A percentile compares a stretch with the other conserved stretches of the same genome.
These are phyloP conservation scores for Hypoxylon sp. DNA, from an alignment of 2,329 filamentous ascomycete species.

Conservation along the genomic window DNA sequence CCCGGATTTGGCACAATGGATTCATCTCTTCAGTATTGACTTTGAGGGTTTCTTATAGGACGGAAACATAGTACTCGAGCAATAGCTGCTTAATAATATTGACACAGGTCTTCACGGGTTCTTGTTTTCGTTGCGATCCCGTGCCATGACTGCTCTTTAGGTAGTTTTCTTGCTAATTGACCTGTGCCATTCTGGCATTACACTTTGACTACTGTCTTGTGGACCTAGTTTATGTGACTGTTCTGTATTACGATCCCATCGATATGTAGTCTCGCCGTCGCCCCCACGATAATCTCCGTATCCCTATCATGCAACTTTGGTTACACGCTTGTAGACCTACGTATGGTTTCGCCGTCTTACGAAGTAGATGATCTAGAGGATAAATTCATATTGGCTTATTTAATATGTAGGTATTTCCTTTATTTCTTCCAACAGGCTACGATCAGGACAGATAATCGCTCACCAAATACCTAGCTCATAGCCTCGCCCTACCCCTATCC, in stretches of 20 bases:
- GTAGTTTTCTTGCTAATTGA: neutral
- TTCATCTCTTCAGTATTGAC: conserved; percentile 30
- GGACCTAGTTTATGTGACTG: neutral
- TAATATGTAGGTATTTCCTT: neutral
- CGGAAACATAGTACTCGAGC: conserved; percentile 41
- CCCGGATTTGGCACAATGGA: conserved; percentile 23
- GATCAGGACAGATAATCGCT: too few species aligned
- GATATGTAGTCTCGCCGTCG: neutral
- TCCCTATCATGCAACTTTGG: neutral
- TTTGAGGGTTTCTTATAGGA: conserved; percentile 45
- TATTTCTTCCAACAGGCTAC: neutral
- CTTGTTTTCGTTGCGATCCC: neutral
- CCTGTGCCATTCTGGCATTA: neutral
- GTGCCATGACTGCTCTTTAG: neutral
- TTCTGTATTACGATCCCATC: neutral
- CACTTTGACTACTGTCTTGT: neutral
- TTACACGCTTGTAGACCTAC: neutral
- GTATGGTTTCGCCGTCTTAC: neutral
- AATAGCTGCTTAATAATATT: conserved; percentile 43
- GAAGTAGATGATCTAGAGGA: neutral
- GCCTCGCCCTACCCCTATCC: conserved; percentile 54
- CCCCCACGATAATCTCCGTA: neutral
- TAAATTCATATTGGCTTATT: neutral
- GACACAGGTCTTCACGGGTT: conserved; percentile 11
- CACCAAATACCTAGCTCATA: conserved; percentile 49